These are phyloP conservation scores for Rasamsonia emersonii DNA, from an alignment of 2,329 filamentous ascomycete species.

Conservation along the genomic window DNA sequence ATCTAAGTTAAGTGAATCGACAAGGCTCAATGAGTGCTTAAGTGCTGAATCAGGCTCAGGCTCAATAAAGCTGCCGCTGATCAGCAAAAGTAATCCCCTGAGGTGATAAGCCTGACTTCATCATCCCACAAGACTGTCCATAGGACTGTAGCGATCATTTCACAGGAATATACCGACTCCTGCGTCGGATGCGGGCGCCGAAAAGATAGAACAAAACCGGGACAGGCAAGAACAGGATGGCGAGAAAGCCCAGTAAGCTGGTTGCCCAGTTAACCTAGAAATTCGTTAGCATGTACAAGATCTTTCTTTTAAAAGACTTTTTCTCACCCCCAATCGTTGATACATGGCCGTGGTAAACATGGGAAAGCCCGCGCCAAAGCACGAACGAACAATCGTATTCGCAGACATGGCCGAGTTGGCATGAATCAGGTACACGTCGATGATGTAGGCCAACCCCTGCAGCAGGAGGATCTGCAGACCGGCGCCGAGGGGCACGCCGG, in stretches of 20 bases:
- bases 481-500: background rate
- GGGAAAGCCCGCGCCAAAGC: conserved; percentile 12
- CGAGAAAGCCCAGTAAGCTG: conserved; percentile 1
- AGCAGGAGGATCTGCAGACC: conserved; percentile 1
- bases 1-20: no score
- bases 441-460: conserved; percentile 9
- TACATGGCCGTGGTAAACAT: conserved; percentile 6
- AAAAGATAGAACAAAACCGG: conserved; percentile 3
- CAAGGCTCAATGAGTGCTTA: no score
- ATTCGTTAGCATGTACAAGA: no score
- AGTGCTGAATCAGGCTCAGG: no score
- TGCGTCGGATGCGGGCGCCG: conserved; percentile 3
- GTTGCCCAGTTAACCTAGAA: no score
- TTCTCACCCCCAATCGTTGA: background rate
- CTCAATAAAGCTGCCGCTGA: no score
- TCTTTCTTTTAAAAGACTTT: no score
- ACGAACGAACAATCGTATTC: conserved; percentile 11
- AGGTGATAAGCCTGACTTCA: no score
- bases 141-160: no score
- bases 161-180: no score
- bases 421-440: conserved; percentile 14
- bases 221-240: conserved; percentile 1
- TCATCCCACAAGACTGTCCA: no score
- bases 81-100: no score
- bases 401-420: conserved; percentile 13